Base-by-base conservation (phyloP, 306 rosid genomes). In the Lathyrus tuberosus region DNA sequence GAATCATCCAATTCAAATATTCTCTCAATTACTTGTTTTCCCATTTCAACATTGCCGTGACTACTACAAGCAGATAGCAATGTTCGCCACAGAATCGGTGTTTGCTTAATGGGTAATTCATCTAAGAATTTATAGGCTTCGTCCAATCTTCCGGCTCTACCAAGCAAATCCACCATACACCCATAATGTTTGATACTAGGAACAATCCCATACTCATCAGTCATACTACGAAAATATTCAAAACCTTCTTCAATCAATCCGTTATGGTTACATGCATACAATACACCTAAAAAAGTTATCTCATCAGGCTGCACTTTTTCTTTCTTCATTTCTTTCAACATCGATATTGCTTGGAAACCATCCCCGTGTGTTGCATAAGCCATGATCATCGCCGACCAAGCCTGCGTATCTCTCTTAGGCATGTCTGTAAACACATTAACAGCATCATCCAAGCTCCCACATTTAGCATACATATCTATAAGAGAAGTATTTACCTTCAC, bases 401-500 rank as follows among this genome's bases (percentile, higher is more conserved):
- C 91, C 78, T 84, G 90, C 0, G 96, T 85, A 76, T 91, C 96
- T 81, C 87, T 84, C 62, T 72, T 84, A 63, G 40, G 47, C 95
- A 87, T 91, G 37, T 42, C 72, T 41, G 83, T 81, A 74, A 89
- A 91, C 65, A 91, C 88, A 30, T 73, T 78, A 69, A 78, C 80
- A 0, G 90, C 94, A 74, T 89, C 97, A 20, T 69, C 75, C 67
- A 89, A 65, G 78, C 92, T 89, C 67, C 96, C 95, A 43, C 97
- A 87, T 81, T 89, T 91, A 0, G 96, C 82, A 85, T 82, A 91
- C 97, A 84, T 89, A 72, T 91, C 96, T 22, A 91, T 81, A 42
- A 91, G 87, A 14, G 96, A 86, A 62, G 97, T 91, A 71, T 88
- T 89, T 7, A 91, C 97, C 74, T 91, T 91, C 8, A 91, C 94